Evolutionary conservation across 768 basidiomycete genomes (phyloP).

Genomic region (Tylopilus vinaceipallidus): DNA sequence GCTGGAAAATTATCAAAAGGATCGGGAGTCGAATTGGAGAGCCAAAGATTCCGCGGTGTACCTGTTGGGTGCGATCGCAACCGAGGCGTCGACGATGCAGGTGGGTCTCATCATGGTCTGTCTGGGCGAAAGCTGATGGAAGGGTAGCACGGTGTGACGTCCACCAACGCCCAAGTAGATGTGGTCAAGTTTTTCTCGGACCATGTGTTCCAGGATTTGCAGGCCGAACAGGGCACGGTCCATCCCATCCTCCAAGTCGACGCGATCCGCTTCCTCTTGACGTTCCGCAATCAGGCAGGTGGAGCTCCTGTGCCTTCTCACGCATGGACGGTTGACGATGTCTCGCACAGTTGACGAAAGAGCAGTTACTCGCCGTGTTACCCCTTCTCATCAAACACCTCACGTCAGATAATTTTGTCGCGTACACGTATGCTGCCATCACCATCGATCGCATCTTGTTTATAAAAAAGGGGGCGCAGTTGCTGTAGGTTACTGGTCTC

Average conservation of each 20-base stretch:
- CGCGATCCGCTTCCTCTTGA: slow-evolving; percentile 91
- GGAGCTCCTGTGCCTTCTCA: neutral
- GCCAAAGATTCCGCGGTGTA: slow-evolving; percentile 93
- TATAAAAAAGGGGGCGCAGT: slow-evolving; percentile 75
- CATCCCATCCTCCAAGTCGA: slow-evolving; percentile 95
- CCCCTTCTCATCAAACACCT: slow-evolving; percentile 85
- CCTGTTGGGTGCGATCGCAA: slow-evolving; percentile 90
- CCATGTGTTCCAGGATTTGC: slow-evolving; percentile 85
- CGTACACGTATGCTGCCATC: slow-evolving; percentile 95
- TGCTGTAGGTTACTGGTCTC: slow-evolving; percentile 48
- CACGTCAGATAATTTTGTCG: slow-evolving; percentile 81
- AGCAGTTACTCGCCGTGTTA: slow-evolving; percentile 87
- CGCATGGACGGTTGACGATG: neutral
- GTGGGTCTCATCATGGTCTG: slow-evolving; percentile 38
- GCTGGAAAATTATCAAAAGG: slow-evolving; percentile 63
- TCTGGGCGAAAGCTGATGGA: neutral
- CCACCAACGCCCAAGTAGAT: slow-evolving; percentile 87
- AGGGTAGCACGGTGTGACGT: slow-evolving; percentile 86
- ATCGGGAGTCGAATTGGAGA: slow-evolving; percentile 72
- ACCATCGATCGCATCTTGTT: slow-evolving; percentile 95
- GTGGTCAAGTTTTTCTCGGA: slow-evolving; percentile 95
- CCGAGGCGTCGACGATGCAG: slow-evolving; percentile 82
- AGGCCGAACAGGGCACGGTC: slow-evolving; percentile 60
- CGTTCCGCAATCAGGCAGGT: slow-evolving; percentile 91
- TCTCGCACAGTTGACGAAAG: slow-evolving; percentile 73